A percentile compares a stretch with the other conserved stretches of the same genome.
Conservation (phyloP, 2,329 filamentous ascomycete genomes). For the Fusarium redolens region DNA sequence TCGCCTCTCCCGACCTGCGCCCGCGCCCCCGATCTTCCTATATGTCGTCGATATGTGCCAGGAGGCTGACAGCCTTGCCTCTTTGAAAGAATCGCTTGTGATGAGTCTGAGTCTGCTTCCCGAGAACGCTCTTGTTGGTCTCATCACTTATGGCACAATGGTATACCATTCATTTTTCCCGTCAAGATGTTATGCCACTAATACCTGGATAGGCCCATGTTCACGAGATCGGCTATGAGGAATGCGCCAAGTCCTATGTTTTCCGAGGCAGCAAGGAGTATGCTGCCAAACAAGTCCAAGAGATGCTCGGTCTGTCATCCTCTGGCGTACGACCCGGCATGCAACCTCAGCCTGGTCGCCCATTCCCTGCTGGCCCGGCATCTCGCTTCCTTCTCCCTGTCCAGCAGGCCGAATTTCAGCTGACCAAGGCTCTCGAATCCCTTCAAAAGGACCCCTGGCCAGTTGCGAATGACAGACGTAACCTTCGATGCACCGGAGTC, state of each 20-base stretch:
- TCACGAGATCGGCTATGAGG: constrained; percentile 96
- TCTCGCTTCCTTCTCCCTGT: constrained; percentile 93
- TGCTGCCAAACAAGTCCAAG: constrained; percentile 97
- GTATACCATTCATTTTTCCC: constrained; percentile 57
- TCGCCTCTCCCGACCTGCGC: constrained; percentile 81
- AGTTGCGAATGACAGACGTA: constrained; percentile 91
- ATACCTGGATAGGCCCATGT: constrained; percentile 78
- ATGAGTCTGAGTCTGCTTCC: constrained; percentile 87
- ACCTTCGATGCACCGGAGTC: constrained; percentile 91
- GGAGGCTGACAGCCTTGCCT: constrained; percentile 85
- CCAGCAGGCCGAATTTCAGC: constrained; percentile 94
- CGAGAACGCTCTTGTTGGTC: constrained; percentile 82
- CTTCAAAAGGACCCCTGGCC: constrained; percentile 98
- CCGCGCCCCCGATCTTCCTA: constrained; percentile 86
- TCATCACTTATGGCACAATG: constrained; percentile 95
- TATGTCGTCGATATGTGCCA: constrained; percentile 92
- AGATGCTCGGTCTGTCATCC: constrained; percentile 90
- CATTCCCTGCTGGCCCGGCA: constrained; percentile 81
- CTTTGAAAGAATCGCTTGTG: constrained; percentile 86
- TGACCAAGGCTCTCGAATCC: constrained; percentile 95
- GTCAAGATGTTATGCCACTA: constrained; percentile 10
- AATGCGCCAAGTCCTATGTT: constrained; percentile 98
- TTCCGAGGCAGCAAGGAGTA: constrained; percentile 99
- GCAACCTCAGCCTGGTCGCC: constrained; percentile 79
- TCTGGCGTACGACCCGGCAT: constrained; percentile 79